Evolutionary conservation across 164 flowering plant species (phyloP), one percentile per base, ranked within the genome.

Genomic region (Malania oleifera): DNA sequence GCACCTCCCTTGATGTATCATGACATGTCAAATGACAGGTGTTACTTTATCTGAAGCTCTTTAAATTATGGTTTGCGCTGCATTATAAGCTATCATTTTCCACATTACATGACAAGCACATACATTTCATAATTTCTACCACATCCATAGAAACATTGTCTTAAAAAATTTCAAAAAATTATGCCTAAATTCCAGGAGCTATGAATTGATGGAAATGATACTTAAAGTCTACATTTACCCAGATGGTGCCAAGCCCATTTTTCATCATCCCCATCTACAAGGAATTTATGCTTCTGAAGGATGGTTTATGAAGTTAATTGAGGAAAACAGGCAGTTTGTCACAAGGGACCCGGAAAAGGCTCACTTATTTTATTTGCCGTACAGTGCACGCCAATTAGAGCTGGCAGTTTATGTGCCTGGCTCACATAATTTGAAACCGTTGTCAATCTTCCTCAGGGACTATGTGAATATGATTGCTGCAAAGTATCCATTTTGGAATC

Each of bases 251-350:
- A 65, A 61, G 38, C 91, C 91, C 1, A 76, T 83, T 47, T 85
- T 83, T 62, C 91, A 83, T 60, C 15, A 60, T 14, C 91, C 91
- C 20, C 71, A 76, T 60, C 79, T 81, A 8, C 52, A 29, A 10
- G 91, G 91, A 54, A 85, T 85, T 52, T 83, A 85, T 65, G 76
- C 91, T 63, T 85, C 91, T 13, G 91, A 85, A 69, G 91, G 91
- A 49, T 85, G 91, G 91, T 85, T 85, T 63, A 77, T 85, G 88
- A 85, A 76, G 71, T 59, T 76, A 41, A 73, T 85, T 73, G 80
- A 81, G 66, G 80, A 19, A 63, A 85, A 73, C 72, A 77, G 56
- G 59, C 75, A 78, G 47, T 85, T 85, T 66, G 79, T 73, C 29
- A 77, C 91, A 3, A 71, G 48, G 47, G 79, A 83, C 66, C 88